A percentile compares a stretch with the other conserved stretches of the same genome.
These are phyloP conservation scores for Dionaea muscipula DNA, from an alignment of 179 eudicot species.

Conservation along the genomic window DNA sequence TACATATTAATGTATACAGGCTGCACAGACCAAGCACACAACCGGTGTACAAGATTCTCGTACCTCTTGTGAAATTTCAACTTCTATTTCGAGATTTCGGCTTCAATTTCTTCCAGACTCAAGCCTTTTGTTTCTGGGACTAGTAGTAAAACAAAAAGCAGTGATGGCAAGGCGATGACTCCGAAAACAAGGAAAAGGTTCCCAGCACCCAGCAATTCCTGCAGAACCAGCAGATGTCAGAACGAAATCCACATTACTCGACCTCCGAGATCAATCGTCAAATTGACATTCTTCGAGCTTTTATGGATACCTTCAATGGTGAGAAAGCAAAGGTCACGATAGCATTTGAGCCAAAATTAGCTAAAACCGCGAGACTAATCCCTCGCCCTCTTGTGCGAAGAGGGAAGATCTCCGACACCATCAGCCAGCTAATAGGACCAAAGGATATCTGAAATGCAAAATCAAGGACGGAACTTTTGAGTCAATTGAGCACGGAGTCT, in stretches of 20 bases:
- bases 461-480: background rate
- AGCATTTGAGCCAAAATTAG: slow-evolving; percentile 92
- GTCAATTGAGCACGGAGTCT: background rate
- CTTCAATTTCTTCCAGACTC: slow-evolving; percentile 91
- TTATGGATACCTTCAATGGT: slow-evolving; percentile 58
- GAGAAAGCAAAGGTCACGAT: slow-evolving; percentile 89
- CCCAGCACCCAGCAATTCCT: slow-evolving; percentile 87
- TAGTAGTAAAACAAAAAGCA: slow-evolving; percentile 39
- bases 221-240: slow-evolving; percentile 18
- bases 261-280: background rate
- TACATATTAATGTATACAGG: too few species aligned
- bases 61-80: slow-evolving; percentile 1
- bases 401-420: slow-evolving; percentile 98
- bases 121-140: slow-evolving; percentile 98
- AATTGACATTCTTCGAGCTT: background rate
- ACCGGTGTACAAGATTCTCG: too few species aligned
- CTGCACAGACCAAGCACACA: too few species aligned
- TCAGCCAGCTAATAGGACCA: slow-evolving; percentile 98
- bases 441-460: slow-evolving; percentile 57
- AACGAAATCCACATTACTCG: background rate
- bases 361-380: slow-evolving; percentile 84
- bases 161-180: slow-evolving; percentile 62
- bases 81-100: slow-evolving; percentile 50
- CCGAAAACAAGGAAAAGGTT: slow-evolving; percentile 81
- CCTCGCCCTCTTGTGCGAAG: slow-evolving; percentile 95